phyloP scores from a whole-genome alignment of 371 early-diverging fungal genomes.

The Chytridiales sp. region DNA sequence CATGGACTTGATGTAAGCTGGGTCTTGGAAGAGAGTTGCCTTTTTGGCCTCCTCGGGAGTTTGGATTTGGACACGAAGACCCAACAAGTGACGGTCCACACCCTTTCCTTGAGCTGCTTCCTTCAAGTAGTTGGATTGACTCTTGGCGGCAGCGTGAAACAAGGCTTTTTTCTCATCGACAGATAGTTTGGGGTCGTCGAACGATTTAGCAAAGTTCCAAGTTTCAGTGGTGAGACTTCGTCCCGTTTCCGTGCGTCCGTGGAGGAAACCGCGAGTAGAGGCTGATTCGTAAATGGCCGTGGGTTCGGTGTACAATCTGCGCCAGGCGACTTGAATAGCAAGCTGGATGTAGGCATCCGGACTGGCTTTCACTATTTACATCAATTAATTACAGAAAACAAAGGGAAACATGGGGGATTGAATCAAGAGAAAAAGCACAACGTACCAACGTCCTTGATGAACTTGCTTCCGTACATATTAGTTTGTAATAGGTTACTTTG shows the following conservation, averaged over 20 bases:
- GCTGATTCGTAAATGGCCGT: conserved; percentile 61
- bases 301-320: conserved; percentile 56
- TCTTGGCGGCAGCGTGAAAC: conserved; percentile 59
- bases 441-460: conserved; percentile 68
- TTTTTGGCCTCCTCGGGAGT: conserved; percentile 48
- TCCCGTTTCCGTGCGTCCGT: conserved; percentile 85
- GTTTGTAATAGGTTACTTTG: conserved; percentile 55
- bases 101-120: conserved; percentile 71
- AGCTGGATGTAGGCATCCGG: conserved; percentile 91
- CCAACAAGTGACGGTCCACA: conserved; percentile 81
- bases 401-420: neutral
- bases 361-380: conserved; percentile 50
- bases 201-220: conserved; percentile 60
- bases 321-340: conserved; percentile 80
- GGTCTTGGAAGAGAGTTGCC: conserved; percentile 67
- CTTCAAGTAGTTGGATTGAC: conserved; percentile 65
- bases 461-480: conserved; percentile 55
- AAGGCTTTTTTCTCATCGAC: conserved; percentile 58
- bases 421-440: conserved; percentile 6
- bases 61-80: conserved; percentile 61
- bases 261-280: conserved; percentile 72
- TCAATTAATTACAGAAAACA: neutral
- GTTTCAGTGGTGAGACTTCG: conserved; percentile 70
- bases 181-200: conserved; percentile 58
- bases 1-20: conserved; percentile 60